Evolutionary conservation across 352 stramenopile species (phyloP).

Genomic region (Globisporangium paddicum): DNA sequence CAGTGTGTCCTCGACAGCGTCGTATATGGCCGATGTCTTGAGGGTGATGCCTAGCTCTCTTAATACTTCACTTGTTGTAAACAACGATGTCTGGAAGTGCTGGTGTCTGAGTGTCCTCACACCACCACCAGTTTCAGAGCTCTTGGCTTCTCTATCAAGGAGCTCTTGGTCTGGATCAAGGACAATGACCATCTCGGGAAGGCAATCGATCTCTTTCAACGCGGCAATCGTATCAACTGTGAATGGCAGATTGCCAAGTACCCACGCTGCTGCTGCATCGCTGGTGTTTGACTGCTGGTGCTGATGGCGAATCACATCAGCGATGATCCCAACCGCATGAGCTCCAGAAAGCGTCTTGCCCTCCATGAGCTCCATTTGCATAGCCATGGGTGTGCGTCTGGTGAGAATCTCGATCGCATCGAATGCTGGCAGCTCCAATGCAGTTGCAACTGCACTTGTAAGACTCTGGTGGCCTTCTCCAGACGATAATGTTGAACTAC

Average conservation of each 20-base stretch:
- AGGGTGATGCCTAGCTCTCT: conserved; percentile 6
- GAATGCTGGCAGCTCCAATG: conserved; percentile 16
- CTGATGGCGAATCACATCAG: conserved; percentile 17
- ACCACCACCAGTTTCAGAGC: background rate
- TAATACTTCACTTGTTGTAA: conserved; percentile 12
- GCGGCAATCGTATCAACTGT: conserved; percentile 25
- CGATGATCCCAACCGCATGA: conserved; percentile 20
- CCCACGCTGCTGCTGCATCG: conserved; percentile 19
- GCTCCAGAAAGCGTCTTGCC: conserved; percentile 23
- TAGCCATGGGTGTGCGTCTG: conserved; percentile 21
- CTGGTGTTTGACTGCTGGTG: background rate
- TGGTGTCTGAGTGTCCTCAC: conserved; percentile 21
- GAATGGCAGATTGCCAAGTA: conserved; percentile 48
- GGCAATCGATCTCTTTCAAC: conserved; percentile 35
- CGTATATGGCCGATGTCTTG: conserved; percentile 7
- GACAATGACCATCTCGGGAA: conserved; percentile 47
- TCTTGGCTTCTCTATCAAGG: conserved; percentile 13
- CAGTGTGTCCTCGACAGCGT: conserved; percentile 19
- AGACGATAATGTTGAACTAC: conserved; percentile 10
- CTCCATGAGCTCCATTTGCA: conserved; percentile 36
- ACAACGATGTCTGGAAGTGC: conserved; percentile 23
- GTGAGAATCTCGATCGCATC: conserved; percentile 25
- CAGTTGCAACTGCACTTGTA: background rate
- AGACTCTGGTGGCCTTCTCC: background rate
- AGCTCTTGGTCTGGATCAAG: conserved; percentile 26